Evolutionary conservation across 345 rosid species (phyloP).

Genomic region (Turnera subulata): DNA sequence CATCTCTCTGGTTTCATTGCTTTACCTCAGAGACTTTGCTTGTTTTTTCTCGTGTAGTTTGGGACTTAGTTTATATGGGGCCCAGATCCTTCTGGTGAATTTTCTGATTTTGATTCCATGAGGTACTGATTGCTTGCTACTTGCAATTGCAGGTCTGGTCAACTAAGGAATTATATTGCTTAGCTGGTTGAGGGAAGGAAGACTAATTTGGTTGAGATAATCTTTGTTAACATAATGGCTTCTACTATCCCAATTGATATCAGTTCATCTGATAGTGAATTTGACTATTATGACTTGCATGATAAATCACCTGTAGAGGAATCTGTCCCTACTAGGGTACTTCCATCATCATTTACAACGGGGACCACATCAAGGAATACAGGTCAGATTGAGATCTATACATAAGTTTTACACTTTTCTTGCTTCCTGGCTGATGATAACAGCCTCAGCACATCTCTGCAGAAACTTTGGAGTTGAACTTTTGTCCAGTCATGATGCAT

Average conservation of each 20-base stretch:
- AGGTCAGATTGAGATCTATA: slow-evolving; percentile 27
- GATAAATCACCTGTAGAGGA: slow-evolving; percentile 20
- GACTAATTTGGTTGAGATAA: slow-evolving; percentile 13
- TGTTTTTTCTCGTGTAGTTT: too few species aligned
- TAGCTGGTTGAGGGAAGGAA: slow-evolving; percentile 6
- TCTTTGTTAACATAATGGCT: slow-evolving; percentile 27
- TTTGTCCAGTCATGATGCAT: neutral
- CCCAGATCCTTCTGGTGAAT: neutral
- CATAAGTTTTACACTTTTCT: neutral
- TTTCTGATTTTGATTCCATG: slow-evolving; percentile 1
- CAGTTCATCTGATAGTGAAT: slow-evolving; percentile 83
- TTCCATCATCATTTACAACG: slow-evolving; percentile 36
- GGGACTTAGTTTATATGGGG: too few species aligned
- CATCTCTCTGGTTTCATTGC: too few species aligned
- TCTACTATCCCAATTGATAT: slow-evolving; percentile 53
- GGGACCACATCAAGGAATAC: slow-evolving; percentile 22
- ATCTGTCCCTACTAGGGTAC: slow-evolving; percentile 36
- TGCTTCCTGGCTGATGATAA: neutral
- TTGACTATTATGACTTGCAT: slow-evolving; percentile 27
- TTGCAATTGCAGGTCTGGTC: slow-evolving; percentile 28
- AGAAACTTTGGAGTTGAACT: slow-evolving; percentile 1
- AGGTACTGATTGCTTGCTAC: slow-evolving; percentile 2
- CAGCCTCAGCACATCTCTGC: too few species aligned
- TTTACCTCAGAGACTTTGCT: too few species aligned
- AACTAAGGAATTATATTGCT: slow-evolving; percentile 14